Conservation (phyloP, 2,329 filamentous ascomycete species). For the Clarireedia hainanense region DNA sequence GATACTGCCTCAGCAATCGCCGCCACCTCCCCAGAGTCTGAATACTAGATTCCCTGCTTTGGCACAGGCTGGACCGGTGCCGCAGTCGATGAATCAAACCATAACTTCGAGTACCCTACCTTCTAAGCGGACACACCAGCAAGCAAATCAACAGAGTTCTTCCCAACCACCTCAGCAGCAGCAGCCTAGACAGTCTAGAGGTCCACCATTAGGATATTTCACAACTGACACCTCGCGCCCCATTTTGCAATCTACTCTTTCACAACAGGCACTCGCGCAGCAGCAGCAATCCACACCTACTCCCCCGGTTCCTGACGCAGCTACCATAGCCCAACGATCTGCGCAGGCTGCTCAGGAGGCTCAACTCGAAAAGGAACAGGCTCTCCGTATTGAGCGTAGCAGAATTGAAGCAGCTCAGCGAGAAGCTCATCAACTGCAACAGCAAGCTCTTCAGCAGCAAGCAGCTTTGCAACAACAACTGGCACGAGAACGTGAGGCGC, state of each 20-base stretch:
- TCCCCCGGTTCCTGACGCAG: conserved; percentile 7
- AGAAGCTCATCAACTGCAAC: conserved; percentile 12
- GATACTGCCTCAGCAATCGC: conserved; percentile 20
- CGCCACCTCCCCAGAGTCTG: conserved; percentile 20
- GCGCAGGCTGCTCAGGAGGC: conserved; percentile 26
- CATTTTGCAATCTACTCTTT: conserved; percentile 13
- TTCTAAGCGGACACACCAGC: conserved; percentile 22
- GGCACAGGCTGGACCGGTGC: conserved; percentile 27
- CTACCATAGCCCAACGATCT: conserved; percentile 19
- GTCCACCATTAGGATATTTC: conserved; percentile 26
- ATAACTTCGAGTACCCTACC: conserved; percentile 19
- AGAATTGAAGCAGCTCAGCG: conserved; percentile 17
- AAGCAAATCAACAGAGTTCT: conserved; percentile 18
- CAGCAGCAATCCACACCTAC: conserved; percentile 10
- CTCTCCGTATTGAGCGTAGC: conserved; percentile 21
- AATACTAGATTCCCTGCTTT: conserved; percentile 26
- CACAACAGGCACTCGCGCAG: conserved; percentile 1
- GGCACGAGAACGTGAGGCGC: background rate
- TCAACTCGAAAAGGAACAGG: conserved; percentile 24
- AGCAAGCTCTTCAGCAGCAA: background rate
- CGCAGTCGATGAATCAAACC: conserved; percentile 20
- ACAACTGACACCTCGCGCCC: conserved; percentile 19
- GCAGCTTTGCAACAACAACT: background rate
- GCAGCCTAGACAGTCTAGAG: conserved; percentile 15
- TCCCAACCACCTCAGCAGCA: conserved; percentile 19